Evolutionary conservation across 192 early-diverging fungal genomes (phyloP), one percentile per base, ranked within the genome.

Genomic region (Cladochytrium replicatum): DNA sequence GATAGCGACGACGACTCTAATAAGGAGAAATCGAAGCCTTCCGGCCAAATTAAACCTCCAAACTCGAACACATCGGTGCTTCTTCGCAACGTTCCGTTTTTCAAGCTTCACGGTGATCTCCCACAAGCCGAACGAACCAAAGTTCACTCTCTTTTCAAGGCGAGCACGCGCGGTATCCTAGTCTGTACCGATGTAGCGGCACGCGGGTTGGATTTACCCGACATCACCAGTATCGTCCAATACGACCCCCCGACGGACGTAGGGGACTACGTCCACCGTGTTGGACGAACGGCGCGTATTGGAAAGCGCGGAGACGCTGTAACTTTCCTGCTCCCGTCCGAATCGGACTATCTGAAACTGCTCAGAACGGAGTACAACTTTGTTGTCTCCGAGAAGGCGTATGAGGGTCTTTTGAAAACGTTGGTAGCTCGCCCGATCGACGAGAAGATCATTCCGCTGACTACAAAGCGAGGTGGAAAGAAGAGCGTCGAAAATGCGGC

Each of bases 181-280:
- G 76, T 99, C 58, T 91, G 88, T 48, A 99, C 96, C 1, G 93
- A 97, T 66, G 92, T 99, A 2, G 91, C 93, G 1, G 93, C 96
- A 2, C 86, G 96, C 63, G 96, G 96, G 27, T 73, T 99, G 34
- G 96, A 99, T 80, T 63, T 99, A 39, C 91, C 93, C 21, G 84
- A 96, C 60, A 88, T 97, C 19, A 74, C 78, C 22, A 75, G 74
- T 38, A 90, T 99, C 58, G 72, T 99, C 32, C 96, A 99, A 65
- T 96, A 91, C 52, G 96, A 99, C 60, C 85, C 92, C 30, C 96
- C 96, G 6, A 69, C 83, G n/a, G 92, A 93, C 60, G 68, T 89
- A 7, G 80, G 83, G 26, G 92, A 94, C 41, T 99, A 99, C 63
- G 86, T 97, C 29, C 96, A 99, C 71, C 84, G 96, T 49, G 85